Evolutionary conservation across 169 alveolate species (phyloP).

Genomic region (Amoebophrya sp.): DNA sequence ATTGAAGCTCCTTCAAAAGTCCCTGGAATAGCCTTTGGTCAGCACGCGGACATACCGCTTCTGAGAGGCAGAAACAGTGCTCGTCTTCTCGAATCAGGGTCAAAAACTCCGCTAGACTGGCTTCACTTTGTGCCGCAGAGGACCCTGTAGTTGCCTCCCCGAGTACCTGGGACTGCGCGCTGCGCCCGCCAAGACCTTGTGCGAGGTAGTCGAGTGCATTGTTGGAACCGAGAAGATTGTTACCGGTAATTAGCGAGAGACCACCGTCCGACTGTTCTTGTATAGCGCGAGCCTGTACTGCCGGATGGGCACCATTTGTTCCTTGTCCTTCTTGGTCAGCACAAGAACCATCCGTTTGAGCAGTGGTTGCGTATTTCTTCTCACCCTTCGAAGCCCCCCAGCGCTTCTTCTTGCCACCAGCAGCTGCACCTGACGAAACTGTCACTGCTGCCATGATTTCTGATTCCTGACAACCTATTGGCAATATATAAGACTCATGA

Average conservation of each 20-base stretch:
- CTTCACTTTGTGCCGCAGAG: not conserved
- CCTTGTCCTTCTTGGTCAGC: too few relatives aligned
- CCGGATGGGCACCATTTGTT: not conserved
- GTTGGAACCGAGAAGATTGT: not conserved
- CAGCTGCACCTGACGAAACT: too few relatives aligned
- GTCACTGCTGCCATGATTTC: too few relatives aligned
- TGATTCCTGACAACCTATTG: too few relatives aligned
- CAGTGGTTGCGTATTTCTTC: too few relatives aligned
- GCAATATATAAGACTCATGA: too few relatives aligned
- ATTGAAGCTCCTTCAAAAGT: not conserved
- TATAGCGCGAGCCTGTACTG: not conserved
- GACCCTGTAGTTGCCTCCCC: not conserved
- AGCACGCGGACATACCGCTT: not conserved
- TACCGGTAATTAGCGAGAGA: not conserved
- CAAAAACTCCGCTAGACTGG: not conserved
- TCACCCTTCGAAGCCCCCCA: too few relatives aligned
- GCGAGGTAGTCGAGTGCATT: not conserved
- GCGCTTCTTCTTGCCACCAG: too few relatives aligned
- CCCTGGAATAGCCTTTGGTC: not conserved
- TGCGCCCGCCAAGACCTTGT: not conserved
- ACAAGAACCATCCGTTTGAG: too few relatives aligned
- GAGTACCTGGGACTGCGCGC: not conserved
- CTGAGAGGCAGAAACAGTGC: conserved; percentile 15
- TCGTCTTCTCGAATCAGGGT: not conserved
- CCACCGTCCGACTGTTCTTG: not conserved